Conservation (phyloP, 78 protist genomes). For the Cavenderia fasciculata region DNA sequence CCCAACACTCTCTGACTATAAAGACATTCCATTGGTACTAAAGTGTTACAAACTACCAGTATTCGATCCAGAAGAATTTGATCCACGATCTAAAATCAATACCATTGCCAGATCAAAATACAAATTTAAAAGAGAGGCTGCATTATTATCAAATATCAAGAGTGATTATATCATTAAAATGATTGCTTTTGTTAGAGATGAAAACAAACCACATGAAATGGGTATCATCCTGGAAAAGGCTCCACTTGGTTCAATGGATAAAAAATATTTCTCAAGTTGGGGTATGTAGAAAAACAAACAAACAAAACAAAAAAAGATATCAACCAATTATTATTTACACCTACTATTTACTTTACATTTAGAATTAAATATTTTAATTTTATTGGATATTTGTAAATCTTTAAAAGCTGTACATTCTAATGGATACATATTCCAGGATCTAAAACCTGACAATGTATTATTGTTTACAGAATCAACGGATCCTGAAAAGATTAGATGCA, state of each 20-base stretch:
- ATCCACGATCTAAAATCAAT: background rate
- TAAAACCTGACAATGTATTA: constrained; percentile 97
- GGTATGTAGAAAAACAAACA: background rate
- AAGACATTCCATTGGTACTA: background rate
- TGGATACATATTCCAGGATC: constrained; percentile 78
- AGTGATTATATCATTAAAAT: background rate
- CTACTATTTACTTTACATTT: too few relatives aligned
- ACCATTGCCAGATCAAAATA: background rate
- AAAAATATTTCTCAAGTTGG: background rate
- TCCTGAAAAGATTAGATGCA: background rate
- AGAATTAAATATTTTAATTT: background rate
- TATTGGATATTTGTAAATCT: constrained; percentile 4
- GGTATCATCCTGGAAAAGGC: constrained; percentile 1
- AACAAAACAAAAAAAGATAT: too few relatives aligned
- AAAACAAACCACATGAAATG: background rate
- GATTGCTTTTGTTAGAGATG: constrained; percentile 5
- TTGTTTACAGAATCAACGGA: constrained; percentile 1
- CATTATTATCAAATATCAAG: constrained; percentile 1
- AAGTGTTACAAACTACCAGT: constrained; percentile 6
- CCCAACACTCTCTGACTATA: background rate
- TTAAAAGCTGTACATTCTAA: background rate
- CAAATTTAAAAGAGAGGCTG: constrained; percentile 15
- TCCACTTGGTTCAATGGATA: background rate
- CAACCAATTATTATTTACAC: too few relatives aligned
- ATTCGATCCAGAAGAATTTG: background rate